Evolutionary conservation across 306 rosid species (phyloP).

Genomic region (Castanopsis chinensis): DNA sequence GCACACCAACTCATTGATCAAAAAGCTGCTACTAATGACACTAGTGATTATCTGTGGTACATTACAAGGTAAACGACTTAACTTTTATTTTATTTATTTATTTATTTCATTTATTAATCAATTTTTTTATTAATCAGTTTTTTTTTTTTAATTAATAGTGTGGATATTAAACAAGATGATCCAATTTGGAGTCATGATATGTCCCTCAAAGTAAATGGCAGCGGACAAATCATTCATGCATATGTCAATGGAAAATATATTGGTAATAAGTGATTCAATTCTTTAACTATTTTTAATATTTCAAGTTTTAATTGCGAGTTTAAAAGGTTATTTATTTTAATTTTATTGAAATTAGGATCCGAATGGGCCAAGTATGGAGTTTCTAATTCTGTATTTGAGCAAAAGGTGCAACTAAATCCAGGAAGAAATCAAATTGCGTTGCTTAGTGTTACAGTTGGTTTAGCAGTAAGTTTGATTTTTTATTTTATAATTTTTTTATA

Average conservation of each 20-base stretch:
- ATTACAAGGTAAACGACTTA: conserved; percentile 41
- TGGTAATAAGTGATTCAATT: conserved; percentile 22
- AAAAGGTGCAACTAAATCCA: conserved; percentile 25
- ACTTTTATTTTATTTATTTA: not conserved
- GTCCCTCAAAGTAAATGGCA: conserved; percentile 38
- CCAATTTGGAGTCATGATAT: conserved; percentile 43
- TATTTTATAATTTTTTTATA: not conserved
- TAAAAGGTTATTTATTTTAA: not conserved
- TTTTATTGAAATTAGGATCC: conserved; percentile 27
- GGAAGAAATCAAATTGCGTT: conserved; percentile 45
- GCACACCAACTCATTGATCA: conserved; percentile 38
- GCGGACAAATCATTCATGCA: conserved; percentile 50
- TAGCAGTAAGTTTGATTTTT: conserved; percentile 15
- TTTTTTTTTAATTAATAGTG: conserved; percentile 5
- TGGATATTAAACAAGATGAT: conserved; percentile 31
- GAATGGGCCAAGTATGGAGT: conserved; percentile 41
- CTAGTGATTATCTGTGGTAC: conserved; percentile 61
- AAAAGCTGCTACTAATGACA: conserved; percentile 39
- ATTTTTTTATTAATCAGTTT: not conserved
- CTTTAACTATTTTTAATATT: not conserved
- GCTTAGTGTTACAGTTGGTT: conserved; percentile 51
- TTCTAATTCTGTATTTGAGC: conserved; percentile 31
- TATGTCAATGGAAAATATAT: conserved; percentile 44
- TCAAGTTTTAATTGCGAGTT: not conserved
- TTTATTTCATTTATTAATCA: not conserved